phyloP scores from a whole-genome alignment of 345 rosid species.

The Eucalyptus fibrosa region DNA sequence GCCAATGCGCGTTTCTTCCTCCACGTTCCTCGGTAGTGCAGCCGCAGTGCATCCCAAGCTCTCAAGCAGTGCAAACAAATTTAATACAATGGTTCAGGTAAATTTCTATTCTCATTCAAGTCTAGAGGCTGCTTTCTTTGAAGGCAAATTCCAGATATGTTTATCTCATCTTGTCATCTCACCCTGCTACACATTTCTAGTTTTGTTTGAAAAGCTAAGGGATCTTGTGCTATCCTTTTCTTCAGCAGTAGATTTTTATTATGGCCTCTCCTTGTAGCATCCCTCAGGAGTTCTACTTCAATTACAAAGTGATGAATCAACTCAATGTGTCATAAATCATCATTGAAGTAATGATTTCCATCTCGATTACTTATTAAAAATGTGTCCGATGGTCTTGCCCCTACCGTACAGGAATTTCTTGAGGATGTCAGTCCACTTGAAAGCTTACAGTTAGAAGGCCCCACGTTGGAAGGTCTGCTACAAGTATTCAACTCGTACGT shows the following conservation, averaged over 20 bases:
- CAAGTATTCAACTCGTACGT: slow-evolving; percentile 60
- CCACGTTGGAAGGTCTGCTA: slow-evolving; percentile 70
- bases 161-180: background rate
- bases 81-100: slow-evolving; percentile 83
- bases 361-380: background rate
- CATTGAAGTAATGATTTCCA: background rate
- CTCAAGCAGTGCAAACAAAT: slow-evolving; percentile 66
- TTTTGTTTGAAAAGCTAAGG: background rate
- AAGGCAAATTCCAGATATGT: background rate
- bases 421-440: slow-evolving; percentile 81
- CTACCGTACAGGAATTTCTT: slow-evolving; percentile 39
- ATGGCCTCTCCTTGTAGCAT: background rate
- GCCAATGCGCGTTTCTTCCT: slow-evolving; percentile 16
- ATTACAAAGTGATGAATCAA: background rate
- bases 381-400: background rate
- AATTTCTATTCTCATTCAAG: background rate
- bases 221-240: background rate
- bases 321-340: background rate
- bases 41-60: slow-evolving; percentile 48
- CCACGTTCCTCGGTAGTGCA: slow-evolving; percentile 15
- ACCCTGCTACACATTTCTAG: background rate
- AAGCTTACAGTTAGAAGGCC: slow-evolving; percentile 59
- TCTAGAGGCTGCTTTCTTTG: background rate
- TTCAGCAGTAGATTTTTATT: background rate
- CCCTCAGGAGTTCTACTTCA: background rate